phyloP scores from a whole-genome alignment of 169 alveolate genomes.

The Theileria annulata region DNA sequence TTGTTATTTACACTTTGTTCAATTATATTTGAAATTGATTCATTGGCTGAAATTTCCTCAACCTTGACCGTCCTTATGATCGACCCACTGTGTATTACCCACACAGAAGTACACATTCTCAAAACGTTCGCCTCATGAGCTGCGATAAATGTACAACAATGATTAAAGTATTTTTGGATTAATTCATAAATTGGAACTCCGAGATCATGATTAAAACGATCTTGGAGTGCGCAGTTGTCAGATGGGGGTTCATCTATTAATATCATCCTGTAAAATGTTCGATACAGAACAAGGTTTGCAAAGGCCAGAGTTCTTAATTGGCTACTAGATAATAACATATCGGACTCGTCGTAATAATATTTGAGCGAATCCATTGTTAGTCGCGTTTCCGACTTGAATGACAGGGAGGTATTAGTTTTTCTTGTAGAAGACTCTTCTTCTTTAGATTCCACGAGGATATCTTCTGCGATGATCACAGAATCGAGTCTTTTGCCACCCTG shows the following conservation, averaged over 20 bases:
- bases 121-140: slow-evolving; percentile 54
- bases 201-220: not conserved
- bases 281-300: slow-evolving; percentile 71
- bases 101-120: slow-evolving; percentile 21
- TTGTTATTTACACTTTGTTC: slow-evolving; percentile 26
- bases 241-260: slow-evolving; percentile 83
- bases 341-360: not conserved
- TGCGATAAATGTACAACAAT: too few species aligned
- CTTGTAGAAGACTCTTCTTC: not conserved
- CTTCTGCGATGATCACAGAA: slow-evolving; percentile 30
- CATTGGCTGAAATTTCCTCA: not conserved
- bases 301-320: slow-evolving; percentile 74
- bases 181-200: slow-evolving; percentile 27
- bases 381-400: slow-evolving; percentile 1
- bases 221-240: slow-evolving; percentile 19
- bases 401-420: not conserved
- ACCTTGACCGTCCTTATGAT: not conserved
- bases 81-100: slow-evolving; percentile 24
- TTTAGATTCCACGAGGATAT: not conserved
- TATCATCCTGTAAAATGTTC: slow-evolving; percentile 70
- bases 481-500: slow-evolving; percentile 37
- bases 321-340: slow-evolving; percentile 24
- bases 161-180: slow-evolving; percentile 32
- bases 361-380: slow-evolving; percentile 7
- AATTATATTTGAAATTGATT: not conserved